Evolutionary conservation across 371 early-diverging fungal genomes (phyloP).

Genomic region (Mucor ambiguus): DNA sequence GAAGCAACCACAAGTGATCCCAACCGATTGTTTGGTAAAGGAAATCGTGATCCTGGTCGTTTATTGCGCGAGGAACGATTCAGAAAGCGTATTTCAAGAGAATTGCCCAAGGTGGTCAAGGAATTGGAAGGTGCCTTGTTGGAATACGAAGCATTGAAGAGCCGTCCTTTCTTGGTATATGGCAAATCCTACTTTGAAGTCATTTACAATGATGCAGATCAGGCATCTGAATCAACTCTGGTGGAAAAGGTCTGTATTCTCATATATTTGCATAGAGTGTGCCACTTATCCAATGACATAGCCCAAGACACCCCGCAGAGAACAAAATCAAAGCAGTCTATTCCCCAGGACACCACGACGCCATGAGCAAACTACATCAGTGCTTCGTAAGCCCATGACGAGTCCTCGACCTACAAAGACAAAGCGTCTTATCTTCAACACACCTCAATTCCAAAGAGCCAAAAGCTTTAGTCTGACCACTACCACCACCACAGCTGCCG

Average conservation of each 20-base stretch:
- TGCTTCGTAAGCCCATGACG: constrained; percentile 20
- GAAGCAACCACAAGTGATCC: constrained; percentile 50
- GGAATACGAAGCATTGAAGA: constrained; percentile 40
- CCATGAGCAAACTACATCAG: background rate
- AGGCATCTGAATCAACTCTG: background rate
- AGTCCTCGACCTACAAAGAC: constrained; percentile 16
- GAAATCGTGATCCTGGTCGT: constrained; percentile 51
- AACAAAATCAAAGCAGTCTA: background rate
- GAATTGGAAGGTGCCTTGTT: constrained; percentile 42
- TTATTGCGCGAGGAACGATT: constrained; percentile 51
- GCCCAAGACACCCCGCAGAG: background rate
- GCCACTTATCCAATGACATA: background rate
- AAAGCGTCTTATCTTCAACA: constrained; percentile 27
- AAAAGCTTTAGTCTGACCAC: background rate
- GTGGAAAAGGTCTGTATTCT: background rate
- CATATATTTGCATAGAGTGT: background rate
- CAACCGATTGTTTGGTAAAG: constrained; percentile 47
- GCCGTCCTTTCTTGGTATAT: constrained; percentile 38
- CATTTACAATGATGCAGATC: constrained; percentile 17
- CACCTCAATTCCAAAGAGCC: constrained; percentile 39
- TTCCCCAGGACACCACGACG: constrained; percentile 22
- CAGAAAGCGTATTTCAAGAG: constrained; percentile 43
- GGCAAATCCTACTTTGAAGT: constrained; percentile 41
- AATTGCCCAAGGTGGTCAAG: constrained; percentile 44
- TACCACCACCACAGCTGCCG: background rate